Conservation (phyloP, 2,329 filamentous ascomycete genomes). For the Arthroderma uncinatum region DNA sequence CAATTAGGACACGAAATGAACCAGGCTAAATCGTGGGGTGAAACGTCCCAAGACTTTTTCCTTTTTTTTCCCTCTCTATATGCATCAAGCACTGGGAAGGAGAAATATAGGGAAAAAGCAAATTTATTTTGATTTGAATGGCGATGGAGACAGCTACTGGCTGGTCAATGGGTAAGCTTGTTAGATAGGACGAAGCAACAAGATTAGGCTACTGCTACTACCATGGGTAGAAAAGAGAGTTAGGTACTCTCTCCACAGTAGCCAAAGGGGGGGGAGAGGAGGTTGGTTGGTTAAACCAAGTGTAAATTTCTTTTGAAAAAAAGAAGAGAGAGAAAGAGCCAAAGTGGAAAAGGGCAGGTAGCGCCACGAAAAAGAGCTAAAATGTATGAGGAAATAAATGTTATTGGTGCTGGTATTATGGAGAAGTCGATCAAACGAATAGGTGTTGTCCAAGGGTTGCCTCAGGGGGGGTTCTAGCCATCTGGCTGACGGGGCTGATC, state of each 20-base stretch:
- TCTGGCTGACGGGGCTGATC: conserved; percentile 4
- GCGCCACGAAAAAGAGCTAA: background rate
- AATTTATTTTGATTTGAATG: background rate
- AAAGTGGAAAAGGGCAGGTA: background rate
- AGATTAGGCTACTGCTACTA: conserved; percentile 7
- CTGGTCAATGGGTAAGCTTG: conserved; percentile 4
- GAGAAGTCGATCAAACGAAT: conserved; percentile 8
- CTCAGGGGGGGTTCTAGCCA: conserved; percentile 9
- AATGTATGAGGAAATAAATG: conserved; percentile 3
- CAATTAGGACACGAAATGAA: conserved; percentile 18
- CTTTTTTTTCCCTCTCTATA: conserved; percentile 3
- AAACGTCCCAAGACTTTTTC: conserved; percentile 23
- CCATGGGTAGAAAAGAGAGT: background rate
- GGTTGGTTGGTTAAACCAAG: background rate
- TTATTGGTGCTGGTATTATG: conserved; percentile 5
- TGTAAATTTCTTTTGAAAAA: conserved; percentile 6
- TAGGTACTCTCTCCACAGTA: conserved; percentile 3
- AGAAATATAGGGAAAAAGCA: conserved; percentile 5
- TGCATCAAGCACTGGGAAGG: conserved; percentile 1
- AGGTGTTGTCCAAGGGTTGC: background rate
- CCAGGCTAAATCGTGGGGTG: conserved; percentile 29
- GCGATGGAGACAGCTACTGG: background rate
- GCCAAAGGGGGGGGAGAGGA: background rate
- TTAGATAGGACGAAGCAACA: background rate
- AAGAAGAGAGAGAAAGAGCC: background rate